Base-by-base conservation (phyloP, 2,329 filamentous ascomycete species). In the Pyrenochaeta sp. region DNA sequence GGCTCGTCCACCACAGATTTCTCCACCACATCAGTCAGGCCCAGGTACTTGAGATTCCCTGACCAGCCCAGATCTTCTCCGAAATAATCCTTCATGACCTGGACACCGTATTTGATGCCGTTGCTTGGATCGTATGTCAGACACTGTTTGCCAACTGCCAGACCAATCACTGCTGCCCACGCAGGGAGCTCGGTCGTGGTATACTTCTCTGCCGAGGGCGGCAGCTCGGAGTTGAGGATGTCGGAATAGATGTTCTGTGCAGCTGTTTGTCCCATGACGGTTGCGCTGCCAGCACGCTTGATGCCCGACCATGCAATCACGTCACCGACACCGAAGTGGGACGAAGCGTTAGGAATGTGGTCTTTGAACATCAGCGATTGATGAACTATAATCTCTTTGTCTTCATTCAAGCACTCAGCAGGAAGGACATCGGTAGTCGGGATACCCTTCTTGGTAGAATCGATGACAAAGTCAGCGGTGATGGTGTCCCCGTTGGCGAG, bases 241-340 rank as follows among this genome's bases (percentile, higher is more conserved):
- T 59, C 58, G 3, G 62, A 55, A 49, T 63, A 70, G 21, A 72
- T 50, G 37, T 92, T 92, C 39, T 79, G 71, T 6, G 83, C 87
- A 3, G 81, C 81, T 48, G 80, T 77, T 60, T 85, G 81, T 24
- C 88, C 89, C 76, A 86, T 84, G 61, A 88, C 82, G 80, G 92
- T 89, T 22, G 89, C 89, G 11, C 78, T 82, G 17, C 89, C 88
- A 58, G 86, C 89, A 30, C 89, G 85, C 75, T 90, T 92, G 73
- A 93, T 90, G 29, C 88, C 88, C 0, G 85, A 81, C 88, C 89
- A 92, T 34, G 76, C 74, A 21, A 80, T 81, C 11, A 88, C 74
- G 63, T 93, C 89, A 11, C 89, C 89, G 17, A 83, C 77, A 9
- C 84, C 87, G 59, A 86, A 88, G 67, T 92, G 88, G 19, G 72